Conservation (phyloP, 495 filamentous ascomycete species). For the Penicillium alfredii region DNA sequence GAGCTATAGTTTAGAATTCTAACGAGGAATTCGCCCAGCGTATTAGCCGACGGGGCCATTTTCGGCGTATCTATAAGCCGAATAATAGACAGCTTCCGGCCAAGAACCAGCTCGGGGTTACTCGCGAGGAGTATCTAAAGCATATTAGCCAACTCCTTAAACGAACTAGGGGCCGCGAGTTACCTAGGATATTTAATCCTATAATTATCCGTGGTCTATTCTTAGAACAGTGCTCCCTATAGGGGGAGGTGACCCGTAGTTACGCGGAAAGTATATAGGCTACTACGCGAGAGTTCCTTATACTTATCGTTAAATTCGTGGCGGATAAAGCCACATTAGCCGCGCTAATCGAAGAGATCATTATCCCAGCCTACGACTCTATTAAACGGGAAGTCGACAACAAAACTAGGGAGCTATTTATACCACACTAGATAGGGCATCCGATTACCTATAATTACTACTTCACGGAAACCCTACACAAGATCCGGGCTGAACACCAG, state of each 20-base stretch:
- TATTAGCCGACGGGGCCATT: conserved; percentile 43
- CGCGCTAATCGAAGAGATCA: conserved; percentile 32
- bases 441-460: conserved; percentile 55
- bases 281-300: conserved; percentile 33
- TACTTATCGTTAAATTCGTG: conserved; percentile 23
- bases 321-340: conserved; percentile 32
- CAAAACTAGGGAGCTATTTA: conserved; percentile 19
- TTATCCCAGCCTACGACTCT: conserved; percentile 24
- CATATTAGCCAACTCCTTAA: conserved; percentile 35
- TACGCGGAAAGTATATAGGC: conserved; percentile 32
- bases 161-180: conserved; percentile 38
- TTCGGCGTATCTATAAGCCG: conserved; percentile 9
- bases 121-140: conserved; percentile 32
- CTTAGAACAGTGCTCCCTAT: conserved; percentile 40
- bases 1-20: conserved; percentile 54
- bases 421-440: conserved; percentile 18
- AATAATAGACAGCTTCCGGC: conserved; percentile 3
- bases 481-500: conserved; percentile 22
- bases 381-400: conserved; percentile 18
- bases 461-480: conserved; percentile 44
- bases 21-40: conserved; percentile 47
- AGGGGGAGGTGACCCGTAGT: conserved; percentile 34
- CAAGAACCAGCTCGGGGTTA: conserved; percentile 16
- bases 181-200: conserved; percentile 49
- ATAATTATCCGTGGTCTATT: conserved; percentile 47